Evolutionary conservation across 192 early-diverging fungal genomes (phyloP).

Genomic region (Backusella circina): DNA sequence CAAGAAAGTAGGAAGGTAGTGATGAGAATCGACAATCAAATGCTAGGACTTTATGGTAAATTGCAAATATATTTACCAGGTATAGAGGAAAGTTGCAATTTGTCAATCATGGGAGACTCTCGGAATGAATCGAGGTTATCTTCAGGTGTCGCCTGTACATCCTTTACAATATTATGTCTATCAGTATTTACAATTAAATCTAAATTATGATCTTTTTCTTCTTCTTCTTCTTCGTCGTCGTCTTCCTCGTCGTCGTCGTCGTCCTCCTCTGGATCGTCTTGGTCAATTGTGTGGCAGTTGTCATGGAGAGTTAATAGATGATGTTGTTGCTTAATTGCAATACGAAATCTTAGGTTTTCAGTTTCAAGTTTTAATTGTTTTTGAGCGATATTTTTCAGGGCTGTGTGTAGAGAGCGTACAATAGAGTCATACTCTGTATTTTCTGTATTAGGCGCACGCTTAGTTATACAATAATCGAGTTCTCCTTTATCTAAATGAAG

Average conservation of each 20-base stretch:
- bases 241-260: neutral
- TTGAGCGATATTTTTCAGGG: constrained; percentile 15
- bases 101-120: constrained; percentile 10
- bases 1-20: neutral
- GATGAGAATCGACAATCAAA: neutral
- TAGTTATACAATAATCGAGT: constrained; percentile 22
- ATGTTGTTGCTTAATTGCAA: constrained; percentile 20
- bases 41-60: neutral
- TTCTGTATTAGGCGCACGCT: neutral
- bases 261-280: neutral
- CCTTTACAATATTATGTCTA: neutral
- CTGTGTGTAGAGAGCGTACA: neutral
- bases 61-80: neutral
- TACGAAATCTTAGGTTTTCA: constrained; percentile 19
- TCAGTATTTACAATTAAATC: constrained; percentile 9
- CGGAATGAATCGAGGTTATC: constrained; percentile 12
- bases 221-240: neutral
- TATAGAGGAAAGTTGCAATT: constrained; percentile 7
- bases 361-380: constrained; percentile 15
- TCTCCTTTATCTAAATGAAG: constrained; percentile 21
- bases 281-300: neutral
- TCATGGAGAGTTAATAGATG: constrained; percentile 6
- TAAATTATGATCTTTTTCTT: neutral
- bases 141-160: constrained; percentile 18
- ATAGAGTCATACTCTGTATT: neutral